Conservation (phyloP, 257 asterid genomes). For the Nicotiana benthamiana region DNA sequence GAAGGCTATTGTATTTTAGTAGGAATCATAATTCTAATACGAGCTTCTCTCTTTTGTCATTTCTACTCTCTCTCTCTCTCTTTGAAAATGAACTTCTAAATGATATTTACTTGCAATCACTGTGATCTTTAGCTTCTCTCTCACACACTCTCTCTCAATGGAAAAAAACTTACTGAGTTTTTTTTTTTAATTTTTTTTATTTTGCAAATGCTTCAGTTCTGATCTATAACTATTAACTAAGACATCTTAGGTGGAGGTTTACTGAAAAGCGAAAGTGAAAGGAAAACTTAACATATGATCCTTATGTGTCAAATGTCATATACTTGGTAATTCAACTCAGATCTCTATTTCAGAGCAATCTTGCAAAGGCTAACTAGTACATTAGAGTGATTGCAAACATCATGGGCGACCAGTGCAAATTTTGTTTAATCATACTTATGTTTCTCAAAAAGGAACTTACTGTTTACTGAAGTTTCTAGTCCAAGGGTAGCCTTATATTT, state of each 20-base stretch:
- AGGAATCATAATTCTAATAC: too few relatives aligned
- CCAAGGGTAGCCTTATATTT: not conserved
- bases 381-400: not conserved
- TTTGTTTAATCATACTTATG: not conserved
- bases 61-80: not conserved
- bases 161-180: not conserved
- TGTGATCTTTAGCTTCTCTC: not conserved
- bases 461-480: constrained; percentile 1
- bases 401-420: not conserved
- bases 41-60: constrained; percentile 10
- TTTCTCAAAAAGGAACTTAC: not conserved
- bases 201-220: not conserved
- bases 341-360: not conserved
- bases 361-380: not conserved
- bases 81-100: not conserved
- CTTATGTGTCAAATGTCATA: not conserved
- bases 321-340: not conserved
- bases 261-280: not conserved
- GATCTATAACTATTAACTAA: not conserved
- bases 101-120: not conserved
- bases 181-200: not conserved
- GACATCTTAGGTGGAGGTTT: not conserved
- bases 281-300: not conserved
- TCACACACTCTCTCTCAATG: not conserved
- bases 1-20: too few relatives aligned